Evolutionary conservation across 306 rosid genomes (phyloP).

Genomic region (Acacia acuminata): DNA sequence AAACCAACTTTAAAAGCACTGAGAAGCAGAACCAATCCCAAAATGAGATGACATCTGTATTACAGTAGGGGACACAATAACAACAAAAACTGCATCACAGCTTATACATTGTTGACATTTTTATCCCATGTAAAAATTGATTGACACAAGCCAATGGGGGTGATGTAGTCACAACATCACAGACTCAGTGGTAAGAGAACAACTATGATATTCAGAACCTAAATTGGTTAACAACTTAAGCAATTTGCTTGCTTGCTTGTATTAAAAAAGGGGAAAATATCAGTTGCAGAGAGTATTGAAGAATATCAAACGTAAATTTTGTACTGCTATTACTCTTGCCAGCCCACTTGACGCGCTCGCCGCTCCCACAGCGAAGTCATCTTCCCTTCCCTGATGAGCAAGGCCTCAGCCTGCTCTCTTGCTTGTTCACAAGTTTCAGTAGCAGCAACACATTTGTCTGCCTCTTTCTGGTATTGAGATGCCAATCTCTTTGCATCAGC

Average conservation of each 20-base stretch:
- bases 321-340: conserved; percentile 63
- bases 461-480: conserved; percentile 93
- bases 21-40: neutral
- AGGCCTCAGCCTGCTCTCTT: conserved; percentile 74
- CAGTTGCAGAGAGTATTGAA: conserved; percentile 30
- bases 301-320: conserved; percentile 27
- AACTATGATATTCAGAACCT: conserved; percentile 12
- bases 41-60: neutral
- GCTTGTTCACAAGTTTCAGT: conserved; percentile 98
- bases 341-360: conserved; percentile 90
- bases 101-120: conserved; percentile 33
- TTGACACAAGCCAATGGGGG: conserved; percentile 37
- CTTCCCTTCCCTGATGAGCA: conserved; percentile 77
- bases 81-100: neutral
- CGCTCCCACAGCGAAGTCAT: conserved; percentile 71
- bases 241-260: conserved; percentile 58
- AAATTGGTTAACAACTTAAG: conserved; percentile 44
- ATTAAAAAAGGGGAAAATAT: conserved; percentile 9
- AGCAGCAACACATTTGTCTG: conserved; percentile 88
- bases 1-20: neutral
- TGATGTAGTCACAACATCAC: conserved; percentile 29
- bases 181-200: conserved; percentile 19
- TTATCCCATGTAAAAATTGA: conserved; percentile 40
- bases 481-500: conserved; percentile 89
- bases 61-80: neutral